Conservation (phyloP, 1,284 basidiomycete genomes). For the Tilletia walkeri region DNA sequence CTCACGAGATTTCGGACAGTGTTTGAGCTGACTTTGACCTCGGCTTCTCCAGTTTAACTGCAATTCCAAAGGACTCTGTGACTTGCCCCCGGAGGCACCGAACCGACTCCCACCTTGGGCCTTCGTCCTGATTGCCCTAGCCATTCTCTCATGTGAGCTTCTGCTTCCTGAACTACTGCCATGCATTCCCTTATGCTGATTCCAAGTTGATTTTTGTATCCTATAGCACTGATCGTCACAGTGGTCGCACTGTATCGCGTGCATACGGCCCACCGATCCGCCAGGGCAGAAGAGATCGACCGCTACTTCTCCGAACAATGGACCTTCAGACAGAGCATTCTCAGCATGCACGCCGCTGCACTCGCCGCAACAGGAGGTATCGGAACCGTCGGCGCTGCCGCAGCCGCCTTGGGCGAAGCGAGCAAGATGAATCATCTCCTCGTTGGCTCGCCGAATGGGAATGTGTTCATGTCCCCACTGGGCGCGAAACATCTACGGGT, state of each 20-base stretch:
- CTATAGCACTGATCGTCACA: slow-evolving; percentile 7
- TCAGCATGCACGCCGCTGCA: slow-evolving; percentile 24
- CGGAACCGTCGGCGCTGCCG: background rate
- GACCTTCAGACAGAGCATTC: slow-evolving; percentile 24
- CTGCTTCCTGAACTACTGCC: too few relatives aligned
- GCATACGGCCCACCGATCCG: slow-evolving; percentile 20
- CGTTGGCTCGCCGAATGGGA: slow-evolving; percentile 3
- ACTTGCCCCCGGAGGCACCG: slow-evolving; percentile 21
- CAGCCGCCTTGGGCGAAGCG: background rate
- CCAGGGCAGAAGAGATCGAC: slow-evolving; percentile 24
- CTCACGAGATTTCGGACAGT: background rate
- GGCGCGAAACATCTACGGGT: slow-evolving; percentile 5
- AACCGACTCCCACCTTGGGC: slow-evolving; percentile 20
- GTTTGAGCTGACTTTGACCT: background rate
- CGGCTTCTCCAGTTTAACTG: slow-evolving; percentile 22
- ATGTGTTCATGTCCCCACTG: background rate
- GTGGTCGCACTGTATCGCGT: slow-evolving; percentile 20
- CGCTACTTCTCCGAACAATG: slow-evolving; percentile 27
- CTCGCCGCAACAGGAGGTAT: slow-evolving; percentile 1
- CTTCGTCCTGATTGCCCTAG: slow-evolving; percentile 22
- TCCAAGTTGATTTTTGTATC: background rate
- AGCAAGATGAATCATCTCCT: background rate
- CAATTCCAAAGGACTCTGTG: slow-evolving; percentile 11
- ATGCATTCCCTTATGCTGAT: background rate
- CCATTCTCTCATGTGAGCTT: slow-evolving; percentile 18